A percentile compares a stretch with the other conserved stretches of the same genome.
These are phyloP conservation scores for Gaertneriomyces semiglobifer DNA, from an alignment of 192 early-diverging fungal genomes.

Conservation along the genomic window DNA sequence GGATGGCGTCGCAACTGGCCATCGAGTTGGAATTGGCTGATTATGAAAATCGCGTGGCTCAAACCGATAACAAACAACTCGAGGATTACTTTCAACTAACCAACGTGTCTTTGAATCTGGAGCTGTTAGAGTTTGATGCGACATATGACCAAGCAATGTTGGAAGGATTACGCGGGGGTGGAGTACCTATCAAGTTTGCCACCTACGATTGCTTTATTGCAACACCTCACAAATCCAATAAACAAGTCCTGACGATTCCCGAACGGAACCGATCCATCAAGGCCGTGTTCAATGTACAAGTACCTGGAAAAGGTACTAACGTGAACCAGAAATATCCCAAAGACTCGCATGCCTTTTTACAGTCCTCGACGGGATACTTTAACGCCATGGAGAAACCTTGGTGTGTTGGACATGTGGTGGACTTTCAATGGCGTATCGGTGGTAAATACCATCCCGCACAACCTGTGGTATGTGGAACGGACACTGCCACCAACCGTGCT, in stretches of 20 bases:
- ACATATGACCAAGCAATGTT: background rate
- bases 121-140: background rate
- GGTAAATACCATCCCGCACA: background rate
- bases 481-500: background rate
- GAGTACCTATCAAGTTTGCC: background rate
- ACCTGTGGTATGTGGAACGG: background rate
- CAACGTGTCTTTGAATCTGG: background rate
- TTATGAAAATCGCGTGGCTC: background rate
- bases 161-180: background rate
- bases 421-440: background rate
- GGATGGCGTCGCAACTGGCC: slow-evolving; percentile 10
- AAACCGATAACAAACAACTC: background rate
- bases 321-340: background rate
- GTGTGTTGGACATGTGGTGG: background rate
- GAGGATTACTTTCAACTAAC: background rate
- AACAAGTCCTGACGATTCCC: background rate
- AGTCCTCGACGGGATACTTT: background rate
- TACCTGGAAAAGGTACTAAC: background rate
- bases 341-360: background rate
- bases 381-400: too few relatives aligned
- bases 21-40: background rate
- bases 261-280: slow-evolving; percentile 8
- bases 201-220: background rate
- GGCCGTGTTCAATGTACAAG: background rate
- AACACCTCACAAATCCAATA: background rate